These are phyloP conservation scores for Acanthamoeba polyphaga DNA, from an alignment of 208 protist genomes.

Conservation along the genomic window DNA sequence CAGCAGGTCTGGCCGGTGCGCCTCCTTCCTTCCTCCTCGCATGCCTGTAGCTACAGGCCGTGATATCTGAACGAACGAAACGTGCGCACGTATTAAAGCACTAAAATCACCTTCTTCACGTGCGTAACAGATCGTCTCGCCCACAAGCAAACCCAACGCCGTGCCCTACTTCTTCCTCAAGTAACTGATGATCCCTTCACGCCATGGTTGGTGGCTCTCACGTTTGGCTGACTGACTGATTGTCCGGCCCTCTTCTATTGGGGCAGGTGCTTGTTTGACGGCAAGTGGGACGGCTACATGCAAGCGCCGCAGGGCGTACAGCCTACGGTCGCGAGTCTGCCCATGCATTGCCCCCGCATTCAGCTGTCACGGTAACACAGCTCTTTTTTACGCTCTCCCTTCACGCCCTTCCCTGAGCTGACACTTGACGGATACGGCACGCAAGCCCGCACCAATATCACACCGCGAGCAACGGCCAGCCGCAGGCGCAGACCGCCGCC, in stretches of 20 bases:
- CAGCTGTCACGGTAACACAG: not conserved
- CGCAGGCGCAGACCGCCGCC: not conserved
- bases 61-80: no score
- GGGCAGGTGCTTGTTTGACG: constrained; percentile 6
- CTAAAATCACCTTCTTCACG: not conserved
- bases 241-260: not conserved
- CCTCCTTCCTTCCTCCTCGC: not conserved
- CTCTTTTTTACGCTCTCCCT: no score
- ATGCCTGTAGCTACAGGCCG: not conserved
- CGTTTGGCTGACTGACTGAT: not conserved
- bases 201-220: not conserved
- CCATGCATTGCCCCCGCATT: constrained; percentile 26
- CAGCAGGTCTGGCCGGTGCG: constrained; percentile 12
- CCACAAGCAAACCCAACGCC: constrained; percentile 34
- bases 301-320: not conserved
- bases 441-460: not conserved
- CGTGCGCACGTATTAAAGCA: not conserved
- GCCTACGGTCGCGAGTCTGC: not conserved
- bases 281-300: constrained; percentile 55
- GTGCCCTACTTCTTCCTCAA: constrained; percentile 60
- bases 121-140: not conserved
- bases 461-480: not conserved
- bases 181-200: not conserved
- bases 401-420: not conserved
- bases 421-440: not conserved